phyloP scores from a whole-genome alignment of 306 rosid species.

The Ceratonia siliqua region DNA sequence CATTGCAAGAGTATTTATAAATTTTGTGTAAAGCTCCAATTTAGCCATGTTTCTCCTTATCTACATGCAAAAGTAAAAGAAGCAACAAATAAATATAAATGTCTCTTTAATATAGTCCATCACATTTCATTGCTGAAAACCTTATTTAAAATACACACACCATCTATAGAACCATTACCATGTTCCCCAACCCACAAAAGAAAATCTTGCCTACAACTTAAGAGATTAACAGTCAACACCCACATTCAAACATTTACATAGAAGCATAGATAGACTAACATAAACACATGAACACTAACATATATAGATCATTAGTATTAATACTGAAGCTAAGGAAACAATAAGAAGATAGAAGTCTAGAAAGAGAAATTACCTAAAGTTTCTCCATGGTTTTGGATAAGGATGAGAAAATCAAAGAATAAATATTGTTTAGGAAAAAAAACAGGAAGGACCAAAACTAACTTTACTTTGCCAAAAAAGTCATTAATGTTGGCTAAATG shows the following conservation, averaged over 20 bases:
- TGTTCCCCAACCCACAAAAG: background rate
- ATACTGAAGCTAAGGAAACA: slow-evolving; percentile 15
- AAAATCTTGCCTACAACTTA: background rate
- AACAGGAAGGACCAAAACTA: slow-evolving; percentile 82
- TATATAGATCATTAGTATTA: background rate
- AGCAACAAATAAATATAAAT: slow-evolving; percentile 7
- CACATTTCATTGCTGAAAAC: background rate
- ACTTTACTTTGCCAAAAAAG: slow-evolving; percentile 72
- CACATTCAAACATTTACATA: background rate
- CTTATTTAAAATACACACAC: background rate
- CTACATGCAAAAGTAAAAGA: slow-evolving; percentile 55
- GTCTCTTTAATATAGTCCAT: background rate
- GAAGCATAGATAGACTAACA: background rate
- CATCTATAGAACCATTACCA: background rate
- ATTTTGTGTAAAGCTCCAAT: slow-evolving; percentile 86
- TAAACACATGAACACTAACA: background rate
- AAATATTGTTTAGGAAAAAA: slow-evolving; percentile 80
- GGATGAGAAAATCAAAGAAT: slow-evolving; percentile 88
- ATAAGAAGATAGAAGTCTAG: background rate
- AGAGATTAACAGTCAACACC: background rate
- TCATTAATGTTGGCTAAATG: slow-evolving; percentile 89
- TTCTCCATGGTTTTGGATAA: slow-evolving; percentile 86
- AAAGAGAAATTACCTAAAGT: slow-evolving; percentile 63
- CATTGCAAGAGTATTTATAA: slow-evolving; percentile 84
- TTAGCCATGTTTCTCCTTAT: slow-evolving; percentile 81